A percentile compares a stretch with the other conserved stretches of the same genome.
These are phyloP conservation scores for Eleusine indica DNA, from an alignment of 176 grass and related monocot species.

Conservation along the genomic window DNA sequence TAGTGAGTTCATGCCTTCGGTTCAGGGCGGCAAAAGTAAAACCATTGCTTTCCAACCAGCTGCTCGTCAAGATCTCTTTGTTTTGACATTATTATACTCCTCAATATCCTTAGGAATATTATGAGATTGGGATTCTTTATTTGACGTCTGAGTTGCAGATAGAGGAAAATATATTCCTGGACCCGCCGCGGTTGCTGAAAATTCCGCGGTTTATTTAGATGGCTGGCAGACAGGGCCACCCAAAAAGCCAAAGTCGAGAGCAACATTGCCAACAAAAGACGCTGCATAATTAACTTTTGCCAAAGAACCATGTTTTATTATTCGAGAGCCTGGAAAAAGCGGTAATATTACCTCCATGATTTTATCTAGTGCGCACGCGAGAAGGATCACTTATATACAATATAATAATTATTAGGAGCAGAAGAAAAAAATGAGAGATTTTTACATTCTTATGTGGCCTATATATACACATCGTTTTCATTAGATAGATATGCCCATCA, in stretches of 20 bases:
- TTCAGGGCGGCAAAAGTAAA: neutral
- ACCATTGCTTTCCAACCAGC: neutral
- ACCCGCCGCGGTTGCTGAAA: conserved; percentile 7
- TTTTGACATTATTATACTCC: neutral
- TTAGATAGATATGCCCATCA: neutral
- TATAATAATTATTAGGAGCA: neutral
- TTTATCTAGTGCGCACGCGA: neutral
- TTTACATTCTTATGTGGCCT: neutral
- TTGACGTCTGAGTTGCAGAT: neutral
- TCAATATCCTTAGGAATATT: neutral
- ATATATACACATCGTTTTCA: neutral
- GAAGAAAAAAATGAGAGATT: neutral
- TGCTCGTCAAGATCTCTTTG: neutral
- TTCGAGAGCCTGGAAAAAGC: neutral
- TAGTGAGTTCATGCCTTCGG: neutral
- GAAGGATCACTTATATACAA: neutral
- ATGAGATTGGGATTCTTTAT: neutral
- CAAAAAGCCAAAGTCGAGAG: neutral
- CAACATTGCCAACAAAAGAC: neutral
- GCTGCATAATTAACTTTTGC: neutral
- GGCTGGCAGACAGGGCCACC: neutral
- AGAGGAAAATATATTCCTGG: neutral
- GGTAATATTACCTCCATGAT: neutral
- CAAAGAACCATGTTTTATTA: neutral
- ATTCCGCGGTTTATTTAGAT: neutral